phyloP scores from a whole-genome alignment of 1,139 yeast species.

The Pichia sp. region DNA sequence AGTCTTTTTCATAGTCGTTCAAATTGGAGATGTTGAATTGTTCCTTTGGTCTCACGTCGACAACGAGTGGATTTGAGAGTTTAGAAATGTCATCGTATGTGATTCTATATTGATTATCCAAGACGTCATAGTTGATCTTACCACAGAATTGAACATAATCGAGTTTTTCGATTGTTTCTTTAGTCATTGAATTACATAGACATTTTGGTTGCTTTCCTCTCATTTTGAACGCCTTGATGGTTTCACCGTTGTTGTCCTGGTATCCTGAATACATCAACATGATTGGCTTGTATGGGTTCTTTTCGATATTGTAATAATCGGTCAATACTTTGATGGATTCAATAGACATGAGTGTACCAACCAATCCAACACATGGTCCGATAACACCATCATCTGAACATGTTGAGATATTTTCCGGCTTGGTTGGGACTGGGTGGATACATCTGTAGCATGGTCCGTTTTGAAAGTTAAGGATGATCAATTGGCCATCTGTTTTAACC shows the following conservation, averaged over 20 bases:
- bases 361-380: constrained; percentile 92
- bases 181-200: constrained; percentile 58
- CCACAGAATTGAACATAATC: constrained; percentile 83
- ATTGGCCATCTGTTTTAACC: constrained; percentile 86
- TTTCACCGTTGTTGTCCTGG: constrained; percentile 50
- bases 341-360: constrained; percentile 87
- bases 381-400: constrained; percentile 96
- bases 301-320: constrained; percentile 41
- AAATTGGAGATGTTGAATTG: constrained; percentile 62
- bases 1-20: constrained; percentile 37
- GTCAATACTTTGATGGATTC: constrained; percentile 79
- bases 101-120: constrained; percentile 47
- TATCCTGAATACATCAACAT: constrained; percentile 71
- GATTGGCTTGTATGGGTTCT: constrained; percentile 56
- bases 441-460: constrained; percentile 94
- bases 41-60: constrained; percentile 81
- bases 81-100: constrained; percentile 42
- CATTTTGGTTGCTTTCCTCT: constrained; percentile 65
- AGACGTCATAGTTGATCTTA: constrained; percentile 44
- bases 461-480: constrained; percentile 68
- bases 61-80: constrained; percentile 32
- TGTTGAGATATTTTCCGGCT: constrained; percentile 75
- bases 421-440: constrained; percentile 88
- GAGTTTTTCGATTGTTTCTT: constrained; percentile 42
- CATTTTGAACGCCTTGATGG: constrained; percentile 75